phyloP scores from a whole-genome alignment of 352 stramenopile genomes.

The Globisporangium cystogenes region DNA sequence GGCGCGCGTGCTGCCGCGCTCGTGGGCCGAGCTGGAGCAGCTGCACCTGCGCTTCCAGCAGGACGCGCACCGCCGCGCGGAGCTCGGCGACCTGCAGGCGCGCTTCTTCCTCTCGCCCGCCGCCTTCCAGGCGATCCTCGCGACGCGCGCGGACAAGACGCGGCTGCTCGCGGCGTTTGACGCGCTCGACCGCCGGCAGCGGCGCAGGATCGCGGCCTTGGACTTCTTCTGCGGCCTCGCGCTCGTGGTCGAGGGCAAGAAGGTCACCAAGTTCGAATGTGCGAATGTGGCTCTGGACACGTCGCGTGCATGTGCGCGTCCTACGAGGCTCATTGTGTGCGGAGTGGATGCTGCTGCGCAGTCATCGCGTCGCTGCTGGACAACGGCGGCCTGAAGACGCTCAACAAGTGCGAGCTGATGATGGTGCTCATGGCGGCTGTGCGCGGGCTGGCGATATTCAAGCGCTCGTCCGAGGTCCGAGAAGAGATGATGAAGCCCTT shows the following conservation, averaged over 20 bases:
- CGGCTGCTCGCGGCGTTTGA: conserved; percentile 41
- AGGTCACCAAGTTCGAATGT: conserved; percentile 63
- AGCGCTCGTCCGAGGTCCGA: conserved; percentile 21
- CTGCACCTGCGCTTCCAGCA: conserved; percentile 57
- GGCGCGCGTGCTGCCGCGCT: conserved; percentile 33
- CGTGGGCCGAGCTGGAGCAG: conserved; percentile 51
- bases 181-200: conserved; percentile 21
- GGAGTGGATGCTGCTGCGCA: conserved; percentile 6
- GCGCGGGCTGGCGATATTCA: conserved; percentile 52
- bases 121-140: conserved; percentile 40
- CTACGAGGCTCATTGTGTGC: background rate
- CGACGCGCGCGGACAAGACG: conserved; percentile 29
- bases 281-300: conserved; percentile 1
- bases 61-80: conserved; percentile 31
- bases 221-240: conserved; percentile 63
- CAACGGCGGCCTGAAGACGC: conserved; percentile 45
- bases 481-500: conserved; percentile 33
- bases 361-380: conserved; percentile 59
- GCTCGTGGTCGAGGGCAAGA: conserved; percentile 58
- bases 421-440: conserved; percentile 46
- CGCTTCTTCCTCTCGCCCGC: conserved; percentile 54
- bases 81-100: conserved; percentile 15
- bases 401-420: conserved; percentile 57
- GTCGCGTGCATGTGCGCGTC: background rate
- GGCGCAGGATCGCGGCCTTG: conserved; percentile 27